These are phyloP conservation scores for Lachnellula arida DNA, from an alignment of 2,329 filamentous ascomycete genomes.

Conservation along the genomic window DNA sequence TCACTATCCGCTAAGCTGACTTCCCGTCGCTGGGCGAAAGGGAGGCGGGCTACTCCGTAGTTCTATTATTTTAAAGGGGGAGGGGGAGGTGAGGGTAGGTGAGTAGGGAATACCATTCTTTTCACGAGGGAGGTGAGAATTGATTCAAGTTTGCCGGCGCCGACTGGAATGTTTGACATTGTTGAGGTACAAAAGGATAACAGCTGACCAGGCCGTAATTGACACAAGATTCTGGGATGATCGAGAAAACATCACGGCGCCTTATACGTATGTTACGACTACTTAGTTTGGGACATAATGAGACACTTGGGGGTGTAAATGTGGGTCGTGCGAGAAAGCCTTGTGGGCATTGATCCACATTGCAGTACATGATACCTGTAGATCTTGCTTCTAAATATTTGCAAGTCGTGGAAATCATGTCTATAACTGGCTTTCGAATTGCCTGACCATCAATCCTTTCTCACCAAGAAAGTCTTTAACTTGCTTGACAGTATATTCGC, in stretches of 20 bases:
- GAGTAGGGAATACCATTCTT: constrained; percentile 53
- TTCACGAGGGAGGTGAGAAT: constrained; percentile 48
- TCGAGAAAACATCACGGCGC: background rate
- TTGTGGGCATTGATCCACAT: background rate
- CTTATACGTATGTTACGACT: background rate
- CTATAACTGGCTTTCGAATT: constrained; percentile 53
- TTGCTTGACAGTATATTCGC: constrained; percentile 89
- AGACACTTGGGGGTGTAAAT: background rate
- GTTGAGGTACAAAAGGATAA: background rate
- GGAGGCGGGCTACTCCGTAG: constrained; percentile 27
- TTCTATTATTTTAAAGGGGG: constrained; percentile 42
- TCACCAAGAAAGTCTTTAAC: constrained; percentile 79
- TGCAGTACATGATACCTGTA: background rate
- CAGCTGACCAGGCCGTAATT: background rate
- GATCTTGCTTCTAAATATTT: background rate
- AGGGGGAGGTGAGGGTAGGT: constrained; percentile 39
- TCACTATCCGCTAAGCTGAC: too few relatives aligned
- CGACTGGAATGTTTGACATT: constrained; percentile 47
- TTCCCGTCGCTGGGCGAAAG: background rate
- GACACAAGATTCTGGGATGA: too few relatives aligned
- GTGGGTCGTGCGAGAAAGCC: background rate
- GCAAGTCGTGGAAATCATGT: background rate
- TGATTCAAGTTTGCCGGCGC: constrained; percentile 61
- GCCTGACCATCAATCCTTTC: constrained; percentile 72
- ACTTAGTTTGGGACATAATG: background rate